These are phyloP conservation scores for Phytophthora tentaculata DNA, from an alignment of 352 stramenopile species.

Conservation along the genomic window DNA sequence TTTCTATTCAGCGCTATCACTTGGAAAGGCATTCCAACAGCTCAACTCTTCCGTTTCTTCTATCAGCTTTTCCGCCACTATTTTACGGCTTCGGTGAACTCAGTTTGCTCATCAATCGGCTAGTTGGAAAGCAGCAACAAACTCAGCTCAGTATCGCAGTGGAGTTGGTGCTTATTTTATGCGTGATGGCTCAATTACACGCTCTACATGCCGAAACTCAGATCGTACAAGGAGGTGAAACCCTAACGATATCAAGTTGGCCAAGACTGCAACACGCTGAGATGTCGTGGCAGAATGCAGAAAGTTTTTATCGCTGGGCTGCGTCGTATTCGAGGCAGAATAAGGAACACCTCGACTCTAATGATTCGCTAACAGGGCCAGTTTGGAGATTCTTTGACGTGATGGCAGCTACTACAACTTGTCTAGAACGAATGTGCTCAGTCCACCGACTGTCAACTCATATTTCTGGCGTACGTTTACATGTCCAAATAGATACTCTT, in stretches of 20 bases:
- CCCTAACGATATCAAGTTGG: constrained; percentile 11
- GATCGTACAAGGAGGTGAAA: constrained; percentile 16
- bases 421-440: constrained; percentile 33
- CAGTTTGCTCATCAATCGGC: constrained; percentile 41
- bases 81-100: constrained; percentile 53
- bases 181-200: constrained; percentile 45
- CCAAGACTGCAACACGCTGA: constrained; percentile 39
- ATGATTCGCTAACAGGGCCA: constrained; percentile 6
- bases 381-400: constrained; percentile 32
- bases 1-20: constrained; percentile 49
- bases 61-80: constrained; percentile 42
- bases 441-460: constrained; percentile 40
- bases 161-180: constrained; percentile 44
- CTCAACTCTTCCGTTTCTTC: constrained; percentile 1
- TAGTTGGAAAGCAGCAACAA: constrained; percentile 35
- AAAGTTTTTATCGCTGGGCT: constrained; percentile 33
- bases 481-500: neutral
- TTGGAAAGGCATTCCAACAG: constrained; percentile 1
- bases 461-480: constrained; percentile 31
- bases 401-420: neutral
- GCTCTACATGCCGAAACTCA: constrained; percentile 42
- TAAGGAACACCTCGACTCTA: neutral
- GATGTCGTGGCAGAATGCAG: constrained; percentile 35
- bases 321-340: constrained; percentile 10
- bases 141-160: constrained; percentile 35